Conservation (phyloP, 176 grass and related monocot genomes). For the Puya raimondii region DNA sequence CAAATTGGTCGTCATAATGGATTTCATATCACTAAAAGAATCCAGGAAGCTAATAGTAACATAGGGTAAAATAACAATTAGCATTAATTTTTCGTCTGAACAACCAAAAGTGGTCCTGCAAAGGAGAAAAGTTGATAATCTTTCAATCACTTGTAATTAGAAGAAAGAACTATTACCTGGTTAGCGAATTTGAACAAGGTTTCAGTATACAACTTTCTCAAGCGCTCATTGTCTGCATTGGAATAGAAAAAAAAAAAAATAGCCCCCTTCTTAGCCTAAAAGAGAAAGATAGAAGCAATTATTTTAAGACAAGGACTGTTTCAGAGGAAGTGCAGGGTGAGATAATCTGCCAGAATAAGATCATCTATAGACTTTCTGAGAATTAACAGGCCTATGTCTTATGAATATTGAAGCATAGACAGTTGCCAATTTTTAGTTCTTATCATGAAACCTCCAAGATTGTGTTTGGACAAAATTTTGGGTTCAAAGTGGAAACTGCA, state of each 20-base stretch:
- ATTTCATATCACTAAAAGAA: background rate
- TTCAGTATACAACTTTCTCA: conserved; percentile 61
- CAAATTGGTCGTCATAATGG: background rate
- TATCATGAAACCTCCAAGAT: no score
- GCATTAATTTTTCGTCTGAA: no score
- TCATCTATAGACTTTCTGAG: background rate
- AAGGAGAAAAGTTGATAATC: background rate
- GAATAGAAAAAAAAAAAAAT: background rate
- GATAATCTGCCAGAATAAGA: background rate
- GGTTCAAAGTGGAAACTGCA: no score
- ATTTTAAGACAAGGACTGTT: background rate
- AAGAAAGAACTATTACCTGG: conserved; percentile 46
- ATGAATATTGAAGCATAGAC: background rate
- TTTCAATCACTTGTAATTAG: background rate
- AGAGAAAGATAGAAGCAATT: background rate
- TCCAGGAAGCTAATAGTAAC: background rate
- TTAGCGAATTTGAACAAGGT: conserved; percentile 72
- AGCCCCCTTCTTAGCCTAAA: background rate
- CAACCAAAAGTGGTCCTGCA: background rate
- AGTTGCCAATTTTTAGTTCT: background rate
- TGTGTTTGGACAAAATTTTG: no score
- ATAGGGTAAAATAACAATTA: background rate
- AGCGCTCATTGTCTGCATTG: conserved; percentile 61
- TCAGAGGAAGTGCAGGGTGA: background rate
- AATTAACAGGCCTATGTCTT: background rate